Evolutionary conservation across 1,139 yeast genomes (phyloP).

Genomic region (Meyerozyma athensensis): DNA sequence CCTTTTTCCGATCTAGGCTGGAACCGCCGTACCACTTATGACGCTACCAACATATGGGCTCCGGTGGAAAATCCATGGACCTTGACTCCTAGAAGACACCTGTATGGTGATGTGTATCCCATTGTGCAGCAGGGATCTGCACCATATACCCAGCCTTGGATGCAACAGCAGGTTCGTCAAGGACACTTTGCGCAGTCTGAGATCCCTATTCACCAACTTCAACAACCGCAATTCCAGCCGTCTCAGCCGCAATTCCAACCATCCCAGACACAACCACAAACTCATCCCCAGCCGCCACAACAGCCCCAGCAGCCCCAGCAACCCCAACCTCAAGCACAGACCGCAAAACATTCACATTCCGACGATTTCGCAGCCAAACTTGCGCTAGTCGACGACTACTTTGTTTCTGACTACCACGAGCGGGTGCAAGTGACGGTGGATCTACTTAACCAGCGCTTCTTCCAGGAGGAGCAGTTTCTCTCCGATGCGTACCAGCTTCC

Average conservation of each 20-base stretch:
- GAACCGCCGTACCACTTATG: not conserved
- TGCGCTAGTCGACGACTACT: conserved; percentile 31
- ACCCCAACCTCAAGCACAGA: conserved; percentile 6
- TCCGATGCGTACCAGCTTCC: conserved; percentile 36
- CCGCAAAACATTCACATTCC: conserved; percentile 8
- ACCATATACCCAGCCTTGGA: not conserved
- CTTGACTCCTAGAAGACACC: not conserved
- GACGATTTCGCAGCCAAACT: conserved; percentile 8
- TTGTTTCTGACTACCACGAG: conserved; percentile 36
- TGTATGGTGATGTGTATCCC: conserved; percentile 3
- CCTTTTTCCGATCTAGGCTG: not conserved
- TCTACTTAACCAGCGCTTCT: conserved; percentile 13
- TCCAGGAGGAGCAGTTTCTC: conserved; percentile 22
- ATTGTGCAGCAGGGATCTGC: not conserved
- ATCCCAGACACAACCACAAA: no score
- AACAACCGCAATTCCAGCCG: no score
- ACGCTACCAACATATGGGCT: conserved; percentile 2
- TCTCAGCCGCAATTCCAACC: no score
- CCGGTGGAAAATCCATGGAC: not conserved
- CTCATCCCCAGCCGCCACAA: conserved; percentile 6
- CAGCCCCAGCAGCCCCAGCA: conserved; percentile 5
- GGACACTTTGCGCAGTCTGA: no score
- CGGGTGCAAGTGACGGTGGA: conserved; percentile 31
- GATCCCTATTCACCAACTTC: no score
- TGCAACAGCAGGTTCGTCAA: not conserved